Evolutionary conservation across 176 grass and related monocot genomes (phyloP).

Genomic region (Hyparrhenia diplandra): DNA sequence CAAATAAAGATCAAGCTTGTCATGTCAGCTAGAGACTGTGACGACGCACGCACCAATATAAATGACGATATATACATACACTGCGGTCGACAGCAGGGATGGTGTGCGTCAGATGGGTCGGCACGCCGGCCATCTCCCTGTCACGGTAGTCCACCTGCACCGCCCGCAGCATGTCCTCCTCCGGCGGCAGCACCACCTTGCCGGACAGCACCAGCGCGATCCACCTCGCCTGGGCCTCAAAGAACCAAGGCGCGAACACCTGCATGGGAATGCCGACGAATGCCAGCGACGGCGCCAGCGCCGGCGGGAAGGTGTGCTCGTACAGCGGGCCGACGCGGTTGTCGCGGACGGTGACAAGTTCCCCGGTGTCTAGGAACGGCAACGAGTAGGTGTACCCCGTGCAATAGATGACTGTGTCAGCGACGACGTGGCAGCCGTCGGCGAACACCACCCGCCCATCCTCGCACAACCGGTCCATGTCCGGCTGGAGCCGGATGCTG

Average conservation of each 20-base stretch:
- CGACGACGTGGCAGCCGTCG: slow-evolving; percentile 8
- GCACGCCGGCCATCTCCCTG: too few species aligned
- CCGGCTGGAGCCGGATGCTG: neutral
- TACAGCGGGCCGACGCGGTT: slow-evolving; percentile 13
- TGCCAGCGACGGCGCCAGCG: slow-evolving; percentile 11
- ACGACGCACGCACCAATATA: too few species aligned
- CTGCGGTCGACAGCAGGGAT: too few species aligned
- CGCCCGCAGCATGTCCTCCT: slow-evolving; percentile 19
- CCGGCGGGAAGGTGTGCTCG: slow-evolving; percentile 18
- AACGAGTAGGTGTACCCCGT: slow-evolving; percentile 31
- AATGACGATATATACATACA: too few species aligned
- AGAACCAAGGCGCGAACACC: neutral
- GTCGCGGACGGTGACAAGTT: slow-evolving; percentile 9
- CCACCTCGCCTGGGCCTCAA: slow-evolving; percentile 33
- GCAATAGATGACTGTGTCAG: slow-evolving; percentile 43
- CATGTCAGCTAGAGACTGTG: too few species aligned
- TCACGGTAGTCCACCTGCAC: too few species aligned
- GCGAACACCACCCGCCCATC: slow-evolving; percentile 24
- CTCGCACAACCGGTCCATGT: neutral
- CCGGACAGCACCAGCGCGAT: slow-evolving; percentile 39
- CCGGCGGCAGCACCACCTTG: neutral
- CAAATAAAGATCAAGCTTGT: too few species aligned
- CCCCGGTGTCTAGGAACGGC: slow-evolving; percentile 42
- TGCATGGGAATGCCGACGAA: slow-evolving; percentile 13
- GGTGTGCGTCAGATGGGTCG: too few species aligned